Evolutionary conservation across 495 filamentous ascomycete genomes (phyloP), one percentile per base, ranked within the genome.

Genomic region (Trichoderma virens): DNA sequence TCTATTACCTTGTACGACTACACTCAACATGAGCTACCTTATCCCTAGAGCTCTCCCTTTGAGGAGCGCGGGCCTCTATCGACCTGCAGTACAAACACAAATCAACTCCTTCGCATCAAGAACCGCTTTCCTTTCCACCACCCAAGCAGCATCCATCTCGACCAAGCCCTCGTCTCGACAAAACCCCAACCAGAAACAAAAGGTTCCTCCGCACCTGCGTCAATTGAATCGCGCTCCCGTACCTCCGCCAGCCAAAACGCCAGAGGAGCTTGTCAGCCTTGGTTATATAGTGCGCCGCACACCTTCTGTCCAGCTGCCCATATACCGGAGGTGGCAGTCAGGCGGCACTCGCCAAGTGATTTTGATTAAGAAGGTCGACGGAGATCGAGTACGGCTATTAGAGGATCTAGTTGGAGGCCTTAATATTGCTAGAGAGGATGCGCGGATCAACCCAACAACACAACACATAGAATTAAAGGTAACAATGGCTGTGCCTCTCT

Each of bases 281-380:
- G 45, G 86, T 25, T 98, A 93, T 82, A 85, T 86, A 66, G 81
- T 98, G 62, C 76, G 78, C 61, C 89, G 90, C 59, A 93, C 90
- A 6, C 73, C 70, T 9, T 86, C 85, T 25, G 85, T 88, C 62
- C 84, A 92, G 67, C 75, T 92, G 2, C 86, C 91, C 14, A 83
- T 98, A n/a, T 98, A 98, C 74, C 76, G 86, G 4, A 75, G 85
- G 62, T 74, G 74, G 63, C 93, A 93, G 75, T 80, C 85, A 23
- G 91, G 91, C 28, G 91, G 93, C 2, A 95, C 90, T 64, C 78
- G 86, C 67, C 84, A 87, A 70, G 73, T 88, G 68, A 97, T 94
- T 5, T 73, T 82, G 67, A 78, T 98, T 61, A 86, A 90, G 69
- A 91, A 89, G 74, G 83, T 91, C 43, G 85, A 91, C 65, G 94